Percentiles rank a stretch among this genome's conserved stretches.
phyloP scores from a whole-genome alignment of 805 yeast genomes.

The Wickerhamiella parazyma region DNA sequence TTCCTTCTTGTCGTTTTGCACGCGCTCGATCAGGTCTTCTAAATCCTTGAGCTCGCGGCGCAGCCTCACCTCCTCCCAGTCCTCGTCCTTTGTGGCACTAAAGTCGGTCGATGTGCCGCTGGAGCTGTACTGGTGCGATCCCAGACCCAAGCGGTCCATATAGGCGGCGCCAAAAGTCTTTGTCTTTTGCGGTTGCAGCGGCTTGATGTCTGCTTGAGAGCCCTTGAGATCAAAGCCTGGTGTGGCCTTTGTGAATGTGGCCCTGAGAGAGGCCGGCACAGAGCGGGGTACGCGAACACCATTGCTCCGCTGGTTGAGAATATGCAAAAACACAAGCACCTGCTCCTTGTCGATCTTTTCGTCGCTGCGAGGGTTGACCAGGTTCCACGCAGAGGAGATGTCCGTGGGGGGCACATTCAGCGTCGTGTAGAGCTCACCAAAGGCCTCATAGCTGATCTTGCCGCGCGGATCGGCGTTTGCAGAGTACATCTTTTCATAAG shows the following conservation, averaged over 20 bases:
- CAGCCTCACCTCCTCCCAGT: conserved; percentile 84
- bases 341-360: conserved; percentile 91
- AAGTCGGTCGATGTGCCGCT: conserved; percentile 42
- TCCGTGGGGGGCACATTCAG: conserved; percentile 71
- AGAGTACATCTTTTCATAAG: conserved; percentile 66
- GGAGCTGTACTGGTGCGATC: conserved; percentile 27
- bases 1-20: conserved; percentile 28
- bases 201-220: conserved; percentile 33
- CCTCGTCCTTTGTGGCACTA: conserved; percentile 46
- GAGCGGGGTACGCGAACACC: conserved; percentile 78
- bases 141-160: conserved; percentile 32
- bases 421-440: conserved; percentile 54
- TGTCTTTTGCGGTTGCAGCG: conserved; percentile 11
- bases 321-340: conserved; percentile 75
- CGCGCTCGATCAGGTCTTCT: conserved; percentile 48
- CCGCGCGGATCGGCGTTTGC: conserved; percentile 69
- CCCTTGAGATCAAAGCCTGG: conserved; percentile 47
- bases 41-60: conserved; percentile 65
- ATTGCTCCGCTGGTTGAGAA: conserved; percentile 75
- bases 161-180: conserved; percentile 24
- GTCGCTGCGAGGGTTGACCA: conserved; percentile 79
- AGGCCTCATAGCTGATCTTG: conserved; percentile 58
- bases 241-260: conserved; percentile 75
- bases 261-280: conserved; percentile 87
- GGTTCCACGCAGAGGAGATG: conserved; percentile 81